Base-by-base conservation (phyloP, 2,329 filamentous ascomycete species). In the Pseudocercospora eumusae region DNA sequence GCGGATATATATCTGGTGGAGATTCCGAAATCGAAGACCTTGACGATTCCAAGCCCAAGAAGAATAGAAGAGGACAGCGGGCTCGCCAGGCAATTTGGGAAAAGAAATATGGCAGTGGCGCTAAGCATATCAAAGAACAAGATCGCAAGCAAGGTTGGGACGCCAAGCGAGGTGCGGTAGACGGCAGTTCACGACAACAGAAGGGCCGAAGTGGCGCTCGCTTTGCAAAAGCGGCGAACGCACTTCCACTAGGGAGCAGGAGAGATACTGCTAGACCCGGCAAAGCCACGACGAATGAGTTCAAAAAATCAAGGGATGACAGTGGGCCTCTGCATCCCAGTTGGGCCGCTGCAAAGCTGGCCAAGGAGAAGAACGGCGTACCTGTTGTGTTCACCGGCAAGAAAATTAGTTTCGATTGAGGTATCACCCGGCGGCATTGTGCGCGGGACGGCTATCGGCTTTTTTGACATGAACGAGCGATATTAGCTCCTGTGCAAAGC, bases 1-100 rank as follows among this genome's bases (percentile, higher is more conserved):
- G 87, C 20, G 89, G 89, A 60, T 96, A 93, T 77, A 84, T 91
- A 69, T 92, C 89, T 1, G 90, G 89, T 52, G 90, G 88, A 8
- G 89, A 91, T 6, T 89, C 86, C 8, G 88, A 89, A 1, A 79
- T 90, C 21, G 75, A 82, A 21, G 79, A 81, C 18, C 69, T 75
- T 1, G 84, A 83, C 5, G 80, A 80, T 4, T 68, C 80, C 0
- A 76, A 82, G 0, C 76, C 81, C 0, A 85, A 86, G 69, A 93
- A 92, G 76, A 93, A 93, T 70, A 83, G 89, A 21, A 82, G 86
- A 52, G 91, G 91, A 3, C 91, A 96, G 76, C 84, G 87, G 47
- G 89, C 88, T n/a, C 85, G 91, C 8, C 89, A 90, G 72, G 85
- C 87, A 23, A 89, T 95, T 62, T 90, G 87, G 80, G 90, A 93